These are phyloP conservation scores for Endotrypanum monterogeii DNA, from an alignment of 208 protist species.

Conservation along the genomic window DNA sequence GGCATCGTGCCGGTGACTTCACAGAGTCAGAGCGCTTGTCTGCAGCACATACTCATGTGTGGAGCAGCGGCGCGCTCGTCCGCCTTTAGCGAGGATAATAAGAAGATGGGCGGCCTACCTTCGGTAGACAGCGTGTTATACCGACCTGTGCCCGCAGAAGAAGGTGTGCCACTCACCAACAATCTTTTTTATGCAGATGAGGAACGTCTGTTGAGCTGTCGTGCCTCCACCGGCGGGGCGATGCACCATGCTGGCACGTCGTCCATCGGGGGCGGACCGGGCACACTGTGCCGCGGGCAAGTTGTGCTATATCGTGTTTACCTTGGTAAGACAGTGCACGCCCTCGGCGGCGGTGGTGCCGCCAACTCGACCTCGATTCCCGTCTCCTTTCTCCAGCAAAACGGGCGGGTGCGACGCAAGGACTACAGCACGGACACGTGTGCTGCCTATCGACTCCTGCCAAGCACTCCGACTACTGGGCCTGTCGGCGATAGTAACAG, in stretches of 20 bases:
- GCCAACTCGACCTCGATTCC: not conserved
- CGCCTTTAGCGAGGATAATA: slow-evolving; percentile 8
- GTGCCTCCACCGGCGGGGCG: not conserved
- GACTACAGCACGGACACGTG: slow-evolving; percentile 67
- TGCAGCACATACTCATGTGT: slow-evolving; percentile 53
- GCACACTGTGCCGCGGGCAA: slow-evolving; percentile 19
- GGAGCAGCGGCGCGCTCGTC: slow-evolving; percentile 10
- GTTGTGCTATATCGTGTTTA: slow-evolving; percentile 33
- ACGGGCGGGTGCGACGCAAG: slow-evolving; percentile 35
- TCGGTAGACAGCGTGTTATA: not conserved
- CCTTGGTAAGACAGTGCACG: slow-evolving; percentile 35
- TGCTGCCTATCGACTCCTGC: slow-evolving; percentile 66
- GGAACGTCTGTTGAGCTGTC: slow-evolving; percentile 47
- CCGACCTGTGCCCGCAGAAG: slow-evolving; percentile 21
- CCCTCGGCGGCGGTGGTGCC: slow-evolving; percentile 10
- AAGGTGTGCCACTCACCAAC: slow-evolving; percentile 88
- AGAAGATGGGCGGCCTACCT: not conserved
- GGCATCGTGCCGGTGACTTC: slow-evolving; percentile 37
- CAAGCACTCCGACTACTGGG: slow-evolving; percentile 21
- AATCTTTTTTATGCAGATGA: slow-evolving; percentile 87
- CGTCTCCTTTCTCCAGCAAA: slow-evolving; percentile 32
- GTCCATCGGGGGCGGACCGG: not conserved
- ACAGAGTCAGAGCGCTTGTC: slow-evolving; percentile 42
- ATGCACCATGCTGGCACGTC: not conserved
- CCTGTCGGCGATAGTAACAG: not conserved